Evolutionary conservation across 2,329 filamentous ascomycete genomes (phyloP).

Genomic region (Trichoderma breve): DNA sequence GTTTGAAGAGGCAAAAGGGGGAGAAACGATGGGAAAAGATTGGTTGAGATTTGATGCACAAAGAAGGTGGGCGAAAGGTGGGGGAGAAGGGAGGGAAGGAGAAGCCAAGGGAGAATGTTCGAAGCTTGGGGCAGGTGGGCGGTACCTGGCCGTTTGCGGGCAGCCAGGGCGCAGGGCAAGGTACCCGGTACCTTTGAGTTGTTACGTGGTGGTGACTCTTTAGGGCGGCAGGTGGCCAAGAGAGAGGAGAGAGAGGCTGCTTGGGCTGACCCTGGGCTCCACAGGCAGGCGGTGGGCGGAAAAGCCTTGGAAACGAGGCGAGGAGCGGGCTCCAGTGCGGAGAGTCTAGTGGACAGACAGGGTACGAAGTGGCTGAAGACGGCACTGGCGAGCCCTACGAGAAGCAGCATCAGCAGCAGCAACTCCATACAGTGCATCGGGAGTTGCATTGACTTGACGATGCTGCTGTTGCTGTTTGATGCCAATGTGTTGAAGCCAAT

Average conservation of each 20-base stretch:
- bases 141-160: background rate
- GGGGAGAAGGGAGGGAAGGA: slow-evolving; percentile 25
- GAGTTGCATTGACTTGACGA: too few relatives aligned
- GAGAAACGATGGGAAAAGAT: slow-evolving; percentile 3
- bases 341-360: background rate
- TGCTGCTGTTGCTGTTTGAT: too few relatives aligned
- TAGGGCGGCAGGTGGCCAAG: background rate
- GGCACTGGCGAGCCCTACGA: background rate
- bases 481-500: too few relatives aligned
- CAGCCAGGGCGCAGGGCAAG: background rate
- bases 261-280: background rate
- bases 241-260: background rate
- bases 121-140: background rate
- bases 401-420: background rate
- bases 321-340: background rate
- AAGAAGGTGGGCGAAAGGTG: slow-evolving; percentile 13
- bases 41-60: slow-evolving; percentile 13
- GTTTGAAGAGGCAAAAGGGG: slow-evolving; percentile 7
- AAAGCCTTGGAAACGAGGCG: background rate
- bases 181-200: background rate
- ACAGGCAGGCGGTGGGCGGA: slow-evolving; percentile 8
- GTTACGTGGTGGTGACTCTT: background rate
- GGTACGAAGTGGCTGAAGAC: background rate
- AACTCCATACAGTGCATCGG: background rate
- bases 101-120: slow-evolving; percentile 15